These are phyloP conservation scores for Raphidocelis subcapitata DNA, from an alignment of 139 green algal species.

Conservation along the genomic window DNA sequence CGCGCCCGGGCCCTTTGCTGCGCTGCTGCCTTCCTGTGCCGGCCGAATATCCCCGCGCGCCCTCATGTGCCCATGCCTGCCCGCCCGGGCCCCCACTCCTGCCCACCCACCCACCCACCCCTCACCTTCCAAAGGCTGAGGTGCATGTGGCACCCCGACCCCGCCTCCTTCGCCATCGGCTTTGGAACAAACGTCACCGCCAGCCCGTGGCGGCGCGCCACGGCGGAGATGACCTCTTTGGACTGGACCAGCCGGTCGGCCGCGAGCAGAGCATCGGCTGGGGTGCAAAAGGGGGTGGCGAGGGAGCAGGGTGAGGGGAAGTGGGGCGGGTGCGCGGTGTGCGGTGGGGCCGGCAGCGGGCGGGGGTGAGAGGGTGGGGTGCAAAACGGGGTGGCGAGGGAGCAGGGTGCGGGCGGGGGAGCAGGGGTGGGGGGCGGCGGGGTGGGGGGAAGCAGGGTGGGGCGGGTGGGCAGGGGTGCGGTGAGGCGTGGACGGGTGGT, in stretches of 20 bases:
- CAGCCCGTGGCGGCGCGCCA: constrained; percentile 38
- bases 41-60: too few relatives aligned
- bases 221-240: constrained; percentile 40
- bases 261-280: constrained; percentile 32
- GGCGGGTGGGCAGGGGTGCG: background rate
- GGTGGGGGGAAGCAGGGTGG: background rate
- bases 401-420: background rate
- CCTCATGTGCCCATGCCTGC: background rate
- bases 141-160: constrained; percentile 59
- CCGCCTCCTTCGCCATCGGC: constrained; percentile 26
- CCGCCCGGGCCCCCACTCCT: background rate
- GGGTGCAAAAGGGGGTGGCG: background rate
- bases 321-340: too few relatives aligned
- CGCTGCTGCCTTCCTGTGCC: too few relatives aligned
- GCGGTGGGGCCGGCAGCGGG: too few relatives aligned
- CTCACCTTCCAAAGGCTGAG: constrained; percentile 55
- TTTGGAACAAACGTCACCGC: constrained; percentile 61
- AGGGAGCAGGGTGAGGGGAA: too few relatives aligned
- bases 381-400: background rate
- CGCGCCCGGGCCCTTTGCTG: background rate
- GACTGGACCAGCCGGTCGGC: constrained; percentile 54
- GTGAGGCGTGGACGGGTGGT: too few relatives aligned
- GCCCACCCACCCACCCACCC: background rate
- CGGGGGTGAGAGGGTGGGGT: background rate
- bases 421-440: background rate